Conservation (phyloP, 169 alveolate genomes). For the Plasmodium relictum region DNA sequence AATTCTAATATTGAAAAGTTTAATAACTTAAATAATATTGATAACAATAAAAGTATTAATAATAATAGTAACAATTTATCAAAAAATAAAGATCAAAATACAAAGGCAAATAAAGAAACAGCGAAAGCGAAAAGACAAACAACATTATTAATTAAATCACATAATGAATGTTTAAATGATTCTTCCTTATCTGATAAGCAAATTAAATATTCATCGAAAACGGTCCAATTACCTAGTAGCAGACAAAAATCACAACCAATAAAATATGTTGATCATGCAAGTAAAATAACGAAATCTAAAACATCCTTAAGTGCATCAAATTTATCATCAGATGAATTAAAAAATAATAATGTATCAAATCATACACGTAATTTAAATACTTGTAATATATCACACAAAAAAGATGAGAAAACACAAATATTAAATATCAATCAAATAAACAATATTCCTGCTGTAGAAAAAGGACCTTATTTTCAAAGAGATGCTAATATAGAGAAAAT, state of each 20-base stretch:
- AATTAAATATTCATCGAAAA: background rate
- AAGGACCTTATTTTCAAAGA: conserved; percentile 9
- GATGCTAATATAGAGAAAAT: conserved; percentile 13
- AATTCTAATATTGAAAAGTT: background rate
- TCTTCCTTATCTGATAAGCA: conserved; percentile 12
- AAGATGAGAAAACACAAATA: background rate
- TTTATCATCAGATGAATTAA: conserved; percentile 20
- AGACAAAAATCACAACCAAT: conserved; percentile 66
- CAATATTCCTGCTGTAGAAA: conserved; percentile 3
- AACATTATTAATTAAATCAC: conserved; percentile 8
- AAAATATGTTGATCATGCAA: conserved; percentile 14
- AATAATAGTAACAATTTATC: background rate
- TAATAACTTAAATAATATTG: background rate
- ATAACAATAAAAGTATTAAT: background rate
- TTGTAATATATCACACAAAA: background rate
- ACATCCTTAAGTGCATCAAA: conserved; percentile 50
- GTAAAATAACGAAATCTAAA: conserved; percentile 59
- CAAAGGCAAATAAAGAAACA: conserved; percentile 7
- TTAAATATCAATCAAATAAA: background rate
- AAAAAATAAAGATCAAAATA: background rate
- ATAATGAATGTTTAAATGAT: background rate
- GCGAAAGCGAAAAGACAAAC: conserved; percentile 9
- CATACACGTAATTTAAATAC: conserved; percentile 12
- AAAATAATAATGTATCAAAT: conserved; percentile 38
- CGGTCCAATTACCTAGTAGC: background rate